Base-by-base conservation (phyloP, 805 yeast species). In the Brettanomyces naardenensis region DNA sequence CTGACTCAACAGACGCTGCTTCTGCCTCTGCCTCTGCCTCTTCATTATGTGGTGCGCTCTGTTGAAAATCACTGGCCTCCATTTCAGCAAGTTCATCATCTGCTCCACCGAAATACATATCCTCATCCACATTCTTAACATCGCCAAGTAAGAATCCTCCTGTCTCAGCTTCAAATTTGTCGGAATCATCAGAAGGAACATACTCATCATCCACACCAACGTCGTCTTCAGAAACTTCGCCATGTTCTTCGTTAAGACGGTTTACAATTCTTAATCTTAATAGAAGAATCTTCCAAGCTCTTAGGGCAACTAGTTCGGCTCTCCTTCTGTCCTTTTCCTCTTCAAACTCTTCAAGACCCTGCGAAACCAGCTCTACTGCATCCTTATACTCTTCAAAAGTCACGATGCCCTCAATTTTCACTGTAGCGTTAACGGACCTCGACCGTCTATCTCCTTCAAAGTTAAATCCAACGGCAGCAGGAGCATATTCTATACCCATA, bases 381-480 rank as follows among this genome's bases (percentile, higher is more conserved):
- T 78, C 86, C 41, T 64, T 62, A 43, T 61, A 75, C 49, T 78
- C 80, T 19, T 52, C 51, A 4, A 83, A 80, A 5, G 88, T 80
- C 2, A 92, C 80, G 19, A 87, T 71, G 3, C 97, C 97, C 4
- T 78, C 76, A 30, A 77, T 70, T 37, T 66, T 64, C 0, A 94
- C 90, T 9, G 75, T 78, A 0, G 82, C 78, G 2, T 53, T 46
- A 7, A 48, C 41, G 9, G 19, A n/a, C 26, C 52, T 50, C 21
- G 66, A 56, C 31, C 66, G 54, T 31, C 61, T 58, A 21, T 67
- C 71, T 1, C 53, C 51, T 3, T 46, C 47, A 59, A 84, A 92
- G 39, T 86, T 92, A 61, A 92, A 90, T 0, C 89, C 86, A 2
- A 80, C 79, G 2, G 88, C 89, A 0, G 97, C 97, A 34, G 76